Evolutionary conservation across 257 asterid genomes (phyloP), one percentile per base, ranked within the genome.

Genomic region (Cynanchum wilfordii): DNA sequence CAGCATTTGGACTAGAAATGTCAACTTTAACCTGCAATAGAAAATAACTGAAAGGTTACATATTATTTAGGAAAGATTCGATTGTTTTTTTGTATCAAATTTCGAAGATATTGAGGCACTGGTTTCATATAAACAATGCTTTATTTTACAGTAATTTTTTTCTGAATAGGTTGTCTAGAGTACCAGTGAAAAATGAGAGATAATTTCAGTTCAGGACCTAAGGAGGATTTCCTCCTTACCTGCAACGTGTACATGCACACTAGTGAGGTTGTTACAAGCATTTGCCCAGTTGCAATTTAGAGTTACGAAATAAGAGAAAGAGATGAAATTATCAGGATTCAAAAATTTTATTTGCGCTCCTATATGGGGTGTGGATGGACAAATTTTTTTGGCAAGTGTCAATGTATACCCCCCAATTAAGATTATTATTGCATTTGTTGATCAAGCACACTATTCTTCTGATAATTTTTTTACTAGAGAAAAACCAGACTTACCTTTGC

Each of bases 161-260:
- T 67, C 66, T 51, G 67, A 73, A 79, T 71, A 62, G 74, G 74
- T 76, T 77, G 81, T 83, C 86, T 83, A 77, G 63, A 82, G 83
- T 88, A 90, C 94, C 96, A 86, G 79, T 79, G 79, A 29, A 81
- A 81, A 77, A 79, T 80, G 88, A 73, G 87, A 81, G 90, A 79
- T 84, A 82, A 77, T 86, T 84, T 87, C 83, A 73, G 87, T 87
- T 86, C 87, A 82, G 86, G 84, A 82, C 83, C 82, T 90, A 86
- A 83, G 79, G 84, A 80, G 71, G 83, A 83, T 85, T 78, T 83
- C 85, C 77, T 68, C 82, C 83, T 83, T 77, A 73, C 83, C 83
- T 83, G 87, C 80, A 83, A 80, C 54, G 78, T 76, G 49, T 73
- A 59, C 71, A 68, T 76, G 81, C 79, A 77, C 71, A 77, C 63